Evolutionary conservation across 2,329 filamentous ascomycete species (phyloP).

Genomic region (Hymenoscyphus repandus): DNA sequence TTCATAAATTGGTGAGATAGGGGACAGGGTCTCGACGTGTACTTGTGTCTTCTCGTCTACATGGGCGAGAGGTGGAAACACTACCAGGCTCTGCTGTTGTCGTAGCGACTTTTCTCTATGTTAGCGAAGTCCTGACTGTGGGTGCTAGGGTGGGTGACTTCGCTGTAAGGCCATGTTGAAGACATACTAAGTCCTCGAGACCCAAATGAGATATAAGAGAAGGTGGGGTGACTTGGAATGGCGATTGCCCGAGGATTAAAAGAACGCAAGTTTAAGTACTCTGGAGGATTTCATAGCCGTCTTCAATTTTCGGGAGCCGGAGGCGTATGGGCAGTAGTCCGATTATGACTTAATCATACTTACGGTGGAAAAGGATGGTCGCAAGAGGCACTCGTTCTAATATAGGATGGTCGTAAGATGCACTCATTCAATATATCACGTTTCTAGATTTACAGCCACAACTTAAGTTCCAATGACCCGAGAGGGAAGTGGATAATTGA

Average conservation of each 20-base stretch:
- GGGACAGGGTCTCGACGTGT: conserved; percentile 22
- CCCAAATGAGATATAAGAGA: conserved; percentile 3
- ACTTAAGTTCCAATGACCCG: conserved; percentile 15
- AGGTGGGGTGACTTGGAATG: not conserved
- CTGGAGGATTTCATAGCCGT: not conserved
- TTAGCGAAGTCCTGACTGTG: conserved; percentile 23
- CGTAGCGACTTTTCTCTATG: conserved; percentile 35
- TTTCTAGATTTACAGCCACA: conserved; percentile 9
- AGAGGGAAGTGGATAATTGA: conserved; percentile 11
- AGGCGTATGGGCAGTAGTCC: conserved; percentile 1
- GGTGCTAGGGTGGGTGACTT: conserved; percentile 7
- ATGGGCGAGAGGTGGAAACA: conserved; percentile 21
- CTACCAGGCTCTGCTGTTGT: conserved; percentile 22
- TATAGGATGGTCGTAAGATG: conserved; percentile 5
- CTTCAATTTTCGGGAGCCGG: conserved; percentile 1
- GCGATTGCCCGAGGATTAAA: not conserved
- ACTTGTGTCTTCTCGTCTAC: conserved; percentile 19
- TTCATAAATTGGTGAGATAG: conserved; percentile 31
- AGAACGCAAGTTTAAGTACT: conserved; percentile 1
- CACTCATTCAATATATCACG: conserved; percentile 7
- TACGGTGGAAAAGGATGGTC: conserved; percentile 2
- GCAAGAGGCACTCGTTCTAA: conserved; percentile 7
- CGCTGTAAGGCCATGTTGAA: conserved; percentile 19
- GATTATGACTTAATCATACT: conserved; percentile 5
- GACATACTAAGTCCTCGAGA: conserved; percentile 16